These are phyloP conservation scores for Mucor mucedo DNA, from an alignment of 371 early-diverging fungal genomes.

Conservation along the genomic window DNA sequence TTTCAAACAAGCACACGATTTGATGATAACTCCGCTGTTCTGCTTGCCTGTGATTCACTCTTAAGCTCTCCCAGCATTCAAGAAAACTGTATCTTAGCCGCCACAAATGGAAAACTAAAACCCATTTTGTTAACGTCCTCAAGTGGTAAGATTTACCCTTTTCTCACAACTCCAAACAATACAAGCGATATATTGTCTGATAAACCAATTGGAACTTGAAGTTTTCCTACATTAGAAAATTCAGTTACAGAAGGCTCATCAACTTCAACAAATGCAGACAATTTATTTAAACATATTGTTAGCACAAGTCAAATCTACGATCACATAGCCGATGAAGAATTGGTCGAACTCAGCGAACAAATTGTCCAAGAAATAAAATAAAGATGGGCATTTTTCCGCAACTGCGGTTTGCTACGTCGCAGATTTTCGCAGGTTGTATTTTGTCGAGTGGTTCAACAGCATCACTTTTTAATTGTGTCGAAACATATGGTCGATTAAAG, in stretches of 20 bases:
- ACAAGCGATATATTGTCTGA: constrained; percentile 24
- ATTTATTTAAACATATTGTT: constrained; percentile 20
- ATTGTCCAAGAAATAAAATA: constrained; percentile 12
- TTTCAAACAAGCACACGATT: no score
- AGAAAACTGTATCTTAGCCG: constrained; percentile 21
- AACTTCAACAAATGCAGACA: constrained; percentile 16
- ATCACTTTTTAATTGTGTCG: constrained; percentile 11
- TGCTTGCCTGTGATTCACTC: constrained; percentile 19
- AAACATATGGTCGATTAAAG: constrained; percentile 17
- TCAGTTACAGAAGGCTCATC: constrained; percentile 18
- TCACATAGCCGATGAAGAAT: constrained; percentile 15
- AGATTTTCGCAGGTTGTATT: constrained; percentile 20
- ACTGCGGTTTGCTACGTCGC: not conserved
- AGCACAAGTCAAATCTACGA: constrained; percentile 22
- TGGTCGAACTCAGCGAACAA: constrained; percentile 16
- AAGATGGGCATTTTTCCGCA: constrained; percentile 22
- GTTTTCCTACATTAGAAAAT: constrained; percentile 13
- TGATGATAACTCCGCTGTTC: constrained; percentile 12
- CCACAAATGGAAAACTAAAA: constrained; percentile 20
- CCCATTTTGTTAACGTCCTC: constrained; percentile 21
- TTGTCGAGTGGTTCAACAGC: constrained; percentile 10
- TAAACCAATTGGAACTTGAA: constrained; percentile 22
- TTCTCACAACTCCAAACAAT: constrained; percentile 23
- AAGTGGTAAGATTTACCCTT: constrained; percentile 22
- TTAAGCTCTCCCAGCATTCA: constrained; percentile 19